Conservation (phyloP, 768 basidiomycete genomes). For the Lactarius sp. region DNA sequence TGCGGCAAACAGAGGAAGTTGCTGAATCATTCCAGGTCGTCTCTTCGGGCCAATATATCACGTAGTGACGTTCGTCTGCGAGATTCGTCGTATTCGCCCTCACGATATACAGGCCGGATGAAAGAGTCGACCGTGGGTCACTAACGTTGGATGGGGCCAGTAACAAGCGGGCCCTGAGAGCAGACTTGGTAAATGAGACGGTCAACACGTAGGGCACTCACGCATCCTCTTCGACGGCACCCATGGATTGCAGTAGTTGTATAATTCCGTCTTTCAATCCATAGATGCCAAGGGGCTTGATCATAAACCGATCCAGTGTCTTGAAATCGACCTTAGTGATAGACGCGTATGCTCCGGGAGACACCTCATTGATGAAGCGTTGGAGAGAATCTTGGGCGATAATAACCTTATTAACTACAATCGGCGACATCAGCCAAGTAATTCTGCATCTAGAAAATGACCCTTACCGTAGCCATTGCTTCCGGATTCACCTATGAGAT, state of each 20-base stretch:
- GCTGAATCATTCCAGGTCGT: slow-evolving; percentile 54
- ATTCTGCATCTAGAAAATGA: neutral
- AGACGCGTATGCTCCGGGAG: slow-evolving; percentile 47
- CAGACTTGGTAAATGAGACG: neutral
- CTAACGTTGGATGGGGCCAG: slow-evolving; percentile 15
- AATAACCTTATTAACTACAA: slow-evolving; percentile 53
- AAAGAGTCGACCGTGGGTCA: slow-evolving; percentile 31
- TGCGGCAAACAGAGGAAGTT: slow-evolving; percentile 40
- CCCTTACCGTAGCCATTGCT: slow-evolving; percentile 47
- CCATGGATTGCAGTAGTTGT: slow-evolving; percentile 37
- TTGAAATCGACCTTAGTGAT: slow-evolving; percentile 55
- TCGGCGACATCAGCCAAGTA: neutral
- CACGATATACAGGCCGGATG: slow-evolving; percentile 49
- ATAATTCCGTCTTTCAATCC: slow-evolving; percentile 50
- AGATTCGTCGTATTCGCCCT: slow-evolving; percentile 17
- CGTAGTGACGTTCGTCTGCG: slow-evolving; percentile 35
- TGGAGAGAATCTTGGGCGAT: slow-evolving; percentile 48
- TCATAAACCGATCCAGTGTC: slow-evolving; percentile 39
- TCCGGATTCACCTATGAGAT: slow-evolving; percentile 47
- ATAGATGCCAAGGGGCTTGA: slow-evolving; percentile 55
- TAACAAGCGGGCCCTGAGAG: slow-evolving; percentile 26
- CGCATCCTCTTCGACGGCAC: slow-evolving; percentile 37
- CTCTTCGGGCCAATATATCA: slow-evolving; percentile 60
- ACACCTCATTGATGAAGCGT: slow-evolving; percentile 44
- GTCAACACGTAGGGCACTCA: slow-evolving; percentile 30